These are phyloP conservation scores for Melastoma malabathricum DNA, from an alignment of 345 rosid species.

Conservation along the genomic window DNA sequence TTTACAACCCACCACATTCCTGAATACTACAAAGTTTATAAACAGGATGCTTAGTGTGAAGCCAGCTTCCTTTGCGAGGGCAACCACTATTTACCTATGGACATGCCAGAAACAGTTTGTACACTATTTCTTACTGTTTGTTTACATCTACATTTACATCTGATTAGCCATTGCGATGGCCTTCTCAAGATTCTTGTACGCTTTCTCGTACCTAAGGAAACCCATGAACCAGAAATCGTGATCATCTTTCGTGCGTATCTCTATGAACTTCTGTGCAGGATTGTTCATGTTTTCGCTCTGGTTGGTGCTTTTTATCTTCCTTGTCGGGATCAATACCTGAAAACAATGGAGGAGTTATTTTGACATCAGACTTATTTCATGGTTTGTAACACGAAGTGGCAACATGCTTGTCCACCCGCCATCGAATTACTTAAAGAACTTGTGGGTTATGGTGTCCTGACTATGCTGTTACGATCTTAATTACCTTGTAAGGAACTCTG, in stretches of 20 bases:
- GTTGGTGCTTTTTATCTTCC: conserved; percentile 13
- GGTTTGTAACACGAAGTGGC: background rate
- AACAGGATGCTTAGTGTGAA: no score
- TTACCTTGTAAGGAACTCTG: conserved; percentile 21
- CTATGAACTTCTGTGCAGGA: conserved; percentile 23
- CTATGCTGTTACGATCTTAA: background rate
- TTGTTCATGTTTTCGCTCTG: conserved; percentile 20
- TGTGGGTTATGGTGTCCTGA: background rate
- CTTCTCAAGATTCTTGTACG: conserved; percentile 18
- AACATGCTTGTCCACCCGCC: background rate
- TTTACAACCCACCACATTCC: no score
- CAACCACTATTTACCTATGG: no score
- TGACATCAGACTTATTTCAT: background rate
- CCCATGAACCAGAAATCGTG: conserved; percentile 35
- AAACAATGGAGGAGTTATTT: background rate
- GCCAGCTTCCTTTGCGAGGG: no score
- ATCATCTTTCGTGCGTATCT: conserved; percentile 20
- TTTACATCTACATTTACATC: background rate
- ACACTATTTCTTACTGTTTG: no score
- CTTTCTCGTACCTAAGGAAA: conserved; percentile 26
- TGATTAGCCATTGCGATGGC: conserved; percentile 15
- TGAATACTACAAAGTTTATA: no score
- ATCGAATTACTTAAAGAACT: background rate
- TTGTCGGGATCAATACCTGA: conserved; percentile 28
- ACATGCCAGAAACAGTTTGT: no score